A percentile compares a stretch with the other conserved stretches of the same genome.
Conservation (phyloP, 169 alveolate species). For the Plasmodium ovale region DNA sequence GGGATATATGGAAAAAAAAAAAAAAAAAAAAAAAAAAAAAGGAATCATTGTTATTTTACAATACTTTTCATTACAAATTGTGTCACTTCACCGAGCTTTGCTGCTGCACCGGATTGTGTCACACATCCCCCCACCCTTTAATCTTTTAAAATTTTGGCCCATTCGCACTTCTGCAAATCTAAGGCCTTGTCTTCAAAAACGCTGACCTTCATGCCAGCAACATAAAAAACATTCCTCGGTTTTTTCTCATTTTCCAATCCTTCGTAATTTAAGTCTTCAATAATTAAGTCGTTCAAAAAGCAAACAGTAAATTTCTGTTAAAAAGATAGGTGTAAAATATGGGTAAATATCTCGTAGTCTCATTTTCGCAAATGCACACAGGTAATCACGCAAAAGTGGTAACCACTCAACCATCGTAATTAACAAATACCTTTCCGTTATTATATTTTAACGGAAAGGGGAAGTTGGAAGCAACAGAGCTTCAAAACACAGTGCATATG, state of each 20-base stretch:
- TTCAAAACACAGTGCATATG: too few species aligned
- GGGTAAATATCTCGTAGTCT: too few species aligned
- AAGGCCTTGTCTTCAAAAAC: conserved; percentile 74
- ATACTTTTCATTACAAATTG: not conserved
- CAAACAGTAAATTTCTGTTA: conserved; percentile 64
- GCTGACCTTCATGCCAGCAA: conserved; percentile 70
- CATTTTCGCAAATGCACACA: too few species aligned
- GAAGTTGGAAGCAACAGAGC: too few species aligned
- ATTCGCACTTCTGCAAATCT: conserved; percentile 73
- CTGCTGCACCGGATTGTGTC: not conserved
- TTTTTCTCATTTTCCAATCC: conserved; percentile 35
- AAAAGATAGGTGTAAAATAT: not conserved
- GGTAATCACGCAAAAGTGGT: too few species aligned
- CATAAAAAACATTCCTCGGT: conserved; percentile 55
- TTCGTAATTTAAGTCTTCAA: conserved; percentile 76
- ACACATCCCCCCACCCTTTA: not conserved
- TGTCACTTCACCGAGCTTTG: not conserved
- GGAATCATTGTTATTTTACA: not conserved
- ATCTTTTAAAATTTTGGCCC: conserved; percentile 75
- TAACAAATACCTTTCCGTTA: too few species aligned
- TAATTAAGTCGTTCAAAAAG: conserved; percentile 64
- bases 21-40: conserved; percentile 20
- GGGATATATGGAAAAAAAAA: too few species aligned
- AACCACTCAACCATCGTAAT: too few species aligned
- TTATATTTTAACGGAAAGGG: too few species aligned